phyloP scores from a whole-genome alignment of 768 basidiomycete genomes.

The Amanita pallidorosea region DNA sequence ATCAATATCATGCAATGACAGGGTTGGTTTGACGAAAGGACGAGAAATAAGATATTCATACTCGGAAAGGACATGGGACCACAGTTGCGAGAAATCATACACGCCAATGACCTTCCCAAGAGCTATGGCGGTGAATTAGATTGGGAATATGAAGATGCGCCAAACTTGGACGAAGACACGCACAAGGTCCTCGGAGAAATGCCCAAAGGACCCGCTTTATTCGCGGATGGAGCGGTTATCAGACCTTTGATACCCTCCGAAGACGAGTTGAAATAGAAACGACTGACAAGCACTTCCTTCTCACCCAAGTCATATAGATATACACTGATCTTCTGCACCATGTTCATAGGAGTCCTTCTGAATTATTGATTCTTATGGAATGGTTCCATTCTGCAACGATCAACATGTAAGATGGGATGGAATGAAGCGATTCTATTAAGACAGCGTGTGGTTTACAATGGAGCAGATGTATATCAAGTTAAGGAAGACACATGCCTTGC shows the following conservation, averaged over 20 bases:
- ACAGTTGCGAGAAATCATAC: constrained; percentile 37
- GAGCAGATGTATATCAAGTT: too few relatives aligned
- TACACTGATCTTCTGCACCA: too few relatives aligned
- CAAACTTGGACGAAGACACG: constrained; percentile 48
- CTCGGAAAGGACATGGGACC: constrained; percentile 50
- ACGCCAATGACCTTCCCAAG: constrained; percentile 42
- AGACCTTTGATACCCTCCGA: neutral
- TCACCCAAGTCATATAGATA: too few relatives aligned
- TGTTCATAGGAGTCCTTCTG: too few relatives aligned
- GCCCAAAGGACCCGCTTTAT: constrained; percentile 48
- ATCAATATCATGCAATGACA: constrained; percentile 12
- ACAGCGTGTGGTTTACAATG: too few relatives aligned
- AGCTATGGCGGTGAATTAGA: constrained; percentile 67
- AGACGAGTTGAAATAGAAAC: neutral
- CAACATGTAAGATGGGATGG: too few relatives aligned
- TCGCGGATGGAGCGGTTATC: constrained; percentile 29
- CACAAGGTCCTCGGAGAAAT: constrained; percentile 33
- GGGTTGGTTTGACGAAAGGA: constrained; percentile 76
- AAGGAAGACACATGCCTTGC: too few relatives aligned
- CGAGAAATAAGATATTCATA: constrained; percentile 68
- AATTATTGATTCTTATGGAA: too few relatives aligned
- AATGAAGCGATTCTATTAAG: too few relatives aligned
- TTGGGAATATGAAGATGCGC: constrained; percentile 62
- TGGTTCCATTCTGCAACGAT: too few relatives aligned
- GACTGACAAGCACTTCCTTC: neutral